Percentiles rank a stretch among this genome's conserved stretches.
These are phyloP conservation scores for Scleroderma bovista DNA, from an alignment of 768 basidiomycete species.

Conservation along the genomic window DNA sequence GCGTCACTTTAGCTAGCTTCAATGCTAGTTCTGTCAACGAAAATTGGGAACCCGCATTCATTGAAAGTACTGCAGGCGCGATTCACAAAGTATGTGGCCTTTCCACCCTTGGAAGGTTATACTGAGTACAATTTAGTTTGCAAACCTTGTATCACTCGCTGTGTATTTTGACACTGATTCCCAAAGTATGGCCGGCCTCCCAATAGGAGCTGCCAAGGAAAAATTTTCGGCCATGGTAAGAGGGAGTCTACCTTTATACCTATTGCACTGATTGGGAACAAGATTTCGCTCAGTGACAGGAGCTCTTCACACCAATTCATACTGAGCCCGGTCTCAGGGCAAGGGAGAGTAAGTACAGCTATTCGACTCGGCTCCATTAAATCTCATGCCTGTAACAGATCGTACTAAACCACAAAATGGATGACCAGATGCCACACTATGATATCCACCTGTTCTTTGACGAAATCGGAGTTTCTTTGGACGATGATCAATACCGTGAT, in stretches of 20 bases:
- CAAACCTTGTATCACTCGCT: constrained; percentile 79
- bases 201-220: constrained; percentile 58
- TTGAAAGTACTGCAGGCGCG: constrained; percentile 79
- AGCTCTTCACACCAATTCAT: constrained; percentile 76
- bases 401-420: constrained; percentile 74
- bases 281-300: constrained; percentile 50
- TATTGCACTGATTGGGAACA: constrained; percentile 2
- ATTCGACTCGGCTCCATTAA: neutral
- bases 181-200: constrained; percentile 64
- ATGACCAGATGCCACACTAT: constrained; percentile 72
- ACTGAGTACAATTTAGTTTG: constrained; percentile 48
- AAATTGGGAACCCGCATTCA: constrained; percentile 86
- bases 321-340: constrained; percentile 90
- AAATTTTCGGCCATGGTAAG: constrained; percentile 72
- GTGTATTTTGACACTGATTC: constrained; percentile 96
- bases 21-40: constrained; percentile 85
- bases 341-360: constrained; percentile 65
- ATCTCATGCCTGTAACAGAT: constrained; percentile 41
- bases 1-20: constrained; percentile 83
- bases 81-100: constrained; percentile 72
- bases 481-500: constrained; percentile 93
- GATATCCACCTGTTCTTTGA: constrained; percentile 87
- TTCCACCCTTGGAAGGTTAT: neutral
- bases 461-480: constrained; percentile 87
- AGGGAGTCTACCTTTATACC: neutral